Evolutionary conservation across 306 rosid species (phyloP).

Genomic region (Vigna unguiculata): DNA sequence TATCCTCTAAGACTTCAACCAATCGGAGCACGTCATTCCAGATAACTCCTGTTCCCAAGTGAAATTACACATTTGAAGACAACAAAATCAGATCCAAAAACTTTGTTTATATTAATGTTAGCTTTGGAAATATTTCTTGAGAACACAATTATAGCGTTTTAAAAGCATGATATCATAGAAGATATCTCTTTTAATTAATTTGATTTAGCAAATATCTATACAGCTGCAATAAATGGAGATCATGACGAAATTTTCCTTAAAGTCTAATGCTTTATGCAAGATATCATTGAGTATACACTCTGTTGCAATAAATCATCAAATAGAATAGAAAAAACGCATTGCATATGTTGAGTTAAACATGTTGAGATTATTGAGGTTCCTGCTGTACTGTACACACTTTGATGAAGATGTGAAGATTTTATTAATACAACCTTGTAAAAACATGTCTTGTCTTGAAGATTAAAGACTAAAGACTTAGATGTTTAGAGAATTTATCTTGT

Average conservation of each 20-base stretch:
- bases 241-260: conserved; percentile 2
- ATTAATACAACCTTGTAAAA: too few species aligned
- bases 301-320: not conserved
- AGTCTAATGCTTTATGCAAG: conserved; percentile 6
- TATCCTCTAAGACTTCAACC: conserved; percentile 67
- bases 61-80: conserved; percentile 36
- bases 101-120: not conserved
- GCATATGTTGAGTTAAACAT: not conserved
- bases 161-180: conserved; percentile 10
- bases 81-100: conserved; percentile 16
- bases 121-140: not conserved
- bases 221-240: not conserved
- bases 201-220: not conserved
- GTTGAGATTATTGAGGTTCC: too few species aligned
- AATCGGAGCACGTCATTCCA: conserved; percentile 74
- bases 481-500: too few species aligned
- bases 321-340: not conserved
- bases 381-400: too few species aligned
- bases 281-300: too few species aligned
- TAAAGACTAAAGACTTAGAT: too few species aligned
- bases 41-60: conserved; percentile 56
- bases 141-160: conserved; percentile 9
- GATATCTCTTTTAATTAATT: conserved; percentile 1
- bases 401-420: too few species aligned
- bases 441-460: too few species aligned